Conservation (phyloP, 257 asterid genomes). For the Primulina huaijiensis region DNA sequence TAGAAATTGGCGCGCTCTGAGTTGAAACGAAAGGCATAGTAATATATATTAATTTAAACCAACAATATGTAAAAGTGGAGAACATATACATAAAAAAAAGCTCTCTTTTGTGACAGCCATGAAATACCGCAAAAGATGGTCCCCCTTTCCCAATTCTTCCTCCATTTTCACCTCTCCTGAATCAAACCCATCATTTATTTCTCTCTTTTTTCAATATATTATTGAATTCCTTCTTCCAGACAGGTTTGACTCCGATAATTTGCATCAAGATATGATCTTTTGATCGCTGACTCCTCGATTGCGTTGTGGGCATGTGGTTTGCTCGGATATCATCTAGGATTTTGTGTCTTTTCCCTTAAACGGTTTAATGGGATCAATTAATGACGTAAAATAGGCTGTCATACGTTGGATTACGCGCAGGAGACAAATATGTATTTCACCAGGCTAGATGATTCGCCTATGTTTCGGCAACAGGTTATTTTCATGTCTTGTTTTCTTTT, state of each 20-base stretch:
- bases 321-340: background rate
- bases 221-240: background rate
- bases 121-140: constrained; percentile 44
- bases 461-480: constrained; percentile 94
- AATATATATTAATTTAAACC: too few relatives aligned
- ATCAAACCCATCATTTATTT: constrained; percentile 20
- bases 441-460: constrained; percentile 90
- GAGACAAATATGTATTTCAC: constrained; percentile 63
- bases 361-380: constrained; percentile 20
- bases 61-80: constrained; percentile 1
- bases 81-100: constrained; percentile 2
- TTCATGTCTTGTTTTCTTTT: background rate
- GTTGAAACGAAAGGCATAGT: background rate
- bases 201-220: background rate
- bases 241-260: background rate
- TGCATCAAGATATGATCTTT: constrained; percentile 8
- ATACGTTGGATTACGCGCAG: constrained; percentile 45
- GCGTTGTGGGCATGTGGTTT: constrained; percentile 12
- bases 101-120: constrained; percentile 39
- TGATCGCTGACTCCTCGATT: constrained; percentile 12
- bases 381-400: constrained; percentile 20
- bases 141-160: constrained; percentile 45
- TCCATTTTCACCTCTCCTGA: constrained; percentile 43
- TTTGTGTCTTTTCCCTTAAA: constrained; percentile 14
- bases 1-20: constrained; percentile 21